Conservation (phyloP, 345 rosid genomes). For the Streptanthus diversifolius region DNA sequence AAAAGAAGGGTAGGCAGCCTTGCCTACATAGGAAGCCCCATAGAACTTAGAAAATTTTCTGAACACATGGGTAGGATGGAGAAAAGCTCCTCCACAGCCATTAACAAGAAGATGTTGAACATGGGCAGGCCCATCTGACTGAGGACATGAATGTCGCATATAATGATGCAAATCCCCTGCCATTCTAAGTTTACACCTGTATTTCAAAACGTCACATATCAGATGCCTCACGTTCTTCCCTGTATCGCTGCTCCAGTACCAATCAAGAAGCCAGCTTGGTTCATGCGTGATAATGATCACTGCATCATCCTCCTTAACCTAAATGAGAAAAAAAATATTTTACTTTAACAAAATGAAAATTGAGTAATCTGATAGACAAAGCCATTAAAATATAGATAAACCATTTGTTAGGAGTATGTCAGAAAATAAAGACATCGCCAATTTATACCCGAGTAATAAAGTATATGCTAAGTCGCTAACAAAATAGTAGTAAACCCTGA, state of each 20-base stretch:
- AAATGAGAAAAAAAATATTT: slow-evolving; percentile 19
- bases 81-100: slow-evolving; percentile 97
- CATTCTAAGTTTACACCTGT: slow-evolving; percentile 89
- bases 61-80: slow-evolving; percentile 98
- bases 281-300: slow-evolving; percentile 92
- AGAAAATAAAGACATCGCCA: neutral
- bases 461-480: neutral
- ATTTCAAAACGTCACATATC: slow-evolving; percentile 72
- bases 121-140: slow-evolving; percentile 66
- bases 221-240: slow-evolving; percentile 84
- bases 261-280: slow-evolving; percentile 98
- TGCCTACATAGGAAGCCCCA: slow-evolving; percentile 68
- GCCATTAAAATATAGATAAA: slow-evolving; percentile 2
- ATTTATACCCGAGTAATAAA: neutral
- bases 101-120: slow-evolving; percentile 93
- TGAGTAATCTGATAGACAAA: slow-evolving; percentile 1
- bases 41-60: slow-evolving; percentile 56
- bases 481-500: slow-evolving; percentile 9
- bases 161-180: slow-evolving; percentile 99
- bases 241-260: slow-evolving; percentile 74
- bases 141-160: slow-evolving; percentile 87
- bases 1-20: slow-evolving; percentile 87
- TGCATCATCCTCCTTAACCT: slow-evolving; percentile 73
- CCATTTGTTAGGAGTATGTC: neutral
- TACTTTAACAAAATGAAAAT: neutral